Evolutionary conservation across 1,284 basidiomycete genomes (phyloP), one percentile per base, ranked within the genome.

Genomic region (Agaricales sp.): DNA sequence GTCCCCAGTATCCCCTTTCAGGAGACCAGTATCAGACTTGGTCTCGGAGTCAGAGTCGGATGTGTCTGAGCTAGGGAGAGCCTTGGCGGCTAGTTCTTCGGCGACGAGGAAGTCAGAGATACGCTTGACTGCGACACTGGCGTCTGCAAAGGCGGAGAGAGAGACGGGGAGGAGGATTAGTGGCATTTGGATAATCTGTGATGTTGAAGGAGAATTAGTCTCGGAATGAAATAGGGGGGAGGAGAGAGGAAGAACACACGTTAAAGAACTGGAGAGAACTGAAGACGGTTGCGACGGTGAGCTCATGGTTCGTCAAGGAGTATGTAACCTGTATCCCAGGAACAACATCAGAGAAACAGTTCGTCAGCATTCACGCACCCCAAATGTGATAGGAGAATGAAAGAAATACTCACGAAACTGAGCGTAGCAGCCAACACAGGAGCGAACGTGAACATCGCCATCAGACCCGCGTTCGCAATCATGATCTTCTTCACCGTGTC

Each of bases 191-290:
- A 82, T 75, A 53, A 79, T 74, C 78, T 80, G 54, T 24, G 30
- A n/a, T 11, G 30, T 35, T 35, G 11, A 35, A 8, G 30, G n/a
- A 11, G 30, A 35, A n/a, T n/a, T 8, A 35, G 30, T n/a, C n/a
- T n/a, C n/a, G n/a, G n/a, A n/a, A n/a, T 24, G 13, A 46, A 20
- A 43, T 48, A 39, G 12, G 22, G 43, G 22, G 24, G 18, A 20
- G 14, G 26, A 14, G 46, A 20, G 12, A 12, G 38, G n/a, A 46
- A 20, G 41, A 13, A 59, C 78, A 54, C 49, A 89, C 77, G 57
- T 86, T 83, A 72, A 91, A 87, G 52, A 84, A 71, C 52, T 86
- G 80, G 12, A 92, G 63, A 12, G 80, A 80, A 14, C 77, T 75
- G 64, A 92, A 92, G 53, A 91, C 82, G 55, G 75, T 71, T 2